phyloP scores from a whole-genome alignment of 1,284 basidiomycete genomes.

The Gomphus sp. region DNA sequence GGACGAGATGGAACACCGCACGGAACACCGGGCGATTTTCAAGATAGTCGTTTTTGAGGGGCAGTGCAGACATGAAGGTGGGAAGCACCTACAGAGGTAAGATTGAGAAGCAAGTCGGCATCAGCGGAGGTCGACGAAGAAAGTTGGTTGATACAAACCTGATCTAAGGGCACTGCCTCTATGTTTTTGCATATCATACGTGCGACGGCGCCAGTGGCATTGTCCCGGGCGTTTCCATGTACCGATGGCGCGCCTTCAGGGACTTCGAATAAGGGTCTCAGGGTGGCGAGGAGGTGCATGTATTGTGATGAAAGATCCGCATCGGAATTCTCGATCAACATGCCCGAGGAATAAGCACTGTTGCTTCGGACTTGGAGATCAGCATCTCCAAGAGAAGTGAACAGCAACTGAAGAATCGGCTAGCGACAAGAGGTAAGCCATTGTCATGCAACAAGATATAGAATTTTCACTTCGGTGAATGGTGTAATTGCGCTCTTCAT shows the following conservation, averaged over 20 bases:
- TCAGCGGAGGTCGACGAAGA: conserved; percentile 8
- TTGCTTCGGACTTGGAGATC: conserved; percentile 95
- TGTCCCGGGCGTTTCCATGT: conserved; percentile 84
- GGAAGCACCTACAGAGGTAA: conserved; percentile 52
- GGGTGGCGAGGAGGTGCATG: conserved; percentile 66
- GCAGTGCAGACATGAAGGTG: conserved; percentile 74
- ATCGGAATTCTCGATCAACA: conserved; percentile 84
- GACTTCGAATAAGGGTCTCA: conserved; percentile 79
- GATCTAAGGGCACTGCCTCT: conserved; percentile 79
- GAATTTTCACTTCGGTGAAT: conserved; percentile 50
- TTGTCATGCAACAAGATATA: background rate
- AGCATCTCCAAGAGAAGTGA: conserved; percentile 73
- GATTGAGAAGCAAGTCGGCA: conserved; percentile 15
- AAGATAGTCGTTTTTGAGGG: conserved; percentile 81
- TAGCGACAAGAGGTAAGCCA: conserved; percentile 6
- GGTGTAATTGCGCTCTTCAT: conserved; percentile 85
- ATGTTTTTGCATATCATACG: conserved; percentile 84
- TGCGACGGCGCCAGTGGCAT: conserved; percentile 88
- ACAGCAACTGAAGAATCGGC: conserved; percentile 77
- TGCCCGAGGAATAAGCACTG: conserved; percentile 90
- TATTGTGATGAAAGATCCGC: conserved; percentile 83
- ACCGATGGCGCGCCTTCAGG: conserved; percentile 51
- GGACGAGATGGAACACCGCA: conserved; percentile 85
- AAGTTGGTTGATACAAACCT: conserved; percentile 21
- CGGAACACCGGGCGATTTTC: conserved; percentile 90